Conservation (phyloP, 768 basidiomycete genomes). For the Tulasnella sp. region DNA sequence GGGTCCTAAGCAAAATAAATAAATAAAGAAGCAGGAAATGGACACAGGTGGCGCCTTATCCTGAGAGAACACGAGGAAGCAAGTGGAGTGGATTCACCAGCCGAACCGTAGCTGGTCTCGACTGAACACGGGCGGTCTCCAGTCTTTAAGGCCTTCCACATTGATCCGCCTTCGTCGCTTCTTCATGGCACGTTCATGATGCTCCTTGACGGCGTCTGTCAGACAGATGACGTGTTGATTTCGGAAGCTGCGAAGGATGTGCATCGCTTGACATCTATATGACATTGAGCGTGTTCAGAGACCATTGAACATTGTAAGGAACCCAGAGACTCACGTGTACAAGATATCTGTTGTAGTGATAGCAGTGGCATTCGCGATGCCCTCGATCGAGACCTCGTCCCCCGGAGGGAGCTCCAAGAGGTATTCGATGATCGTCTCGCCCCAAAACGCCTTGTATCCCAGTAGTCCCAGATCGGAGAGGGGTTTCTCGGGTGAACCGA, state of each 20-base stretch:
- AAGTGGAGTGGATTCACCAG: neutral
- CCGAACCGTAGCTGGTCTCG: constrained; percentile 78
- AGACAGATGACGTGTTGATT: constrained; percentile 89
- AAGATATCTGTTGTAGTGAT: constrained; percentile 95
- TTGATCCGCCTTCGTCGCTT: constrained; percentile 75
- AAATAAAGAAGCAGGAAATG: no score
- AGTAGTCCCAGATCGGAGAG: constrained; percentile 88
- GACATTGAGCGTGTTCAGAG: no score
- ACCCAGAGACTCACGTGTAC: constrained; percentile 72
- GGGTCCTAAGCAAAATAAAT: no score
- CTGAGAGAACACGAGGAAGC: no score
- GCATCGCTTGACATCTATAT: constrained; percentile 78
- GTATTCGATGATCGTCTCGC: constrained; percentile 88
- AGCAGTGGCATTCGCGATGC: constrained; percentile 89
- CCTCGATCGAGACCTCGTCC: constrained; percentile 83
- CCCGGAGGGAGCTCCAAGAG: constrained; percentile 60
- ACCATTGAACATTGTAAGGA: constrained; percentile 11
- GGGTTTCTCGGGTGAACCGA: constrained; percentile 96
- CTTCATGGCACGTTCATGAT: constrained; percentile 70
- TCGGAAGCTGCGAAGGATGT: constrained; percentile 93
- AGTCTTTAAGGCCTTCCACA: constrained; percentile 58
- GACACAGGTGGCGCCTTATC: no score
- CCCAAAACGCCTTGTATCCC: constrained; percentile 94
- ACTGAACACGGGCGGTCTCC: constrained; percentile 94
- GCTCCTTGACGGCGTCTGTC: constrained; percentile 81